A percentile compares a stretch with the other conserved stretches of the same genome.
Evolutionary conservation across 768 basidiomycete species (phyloP).

Genomic region (Clitopilus passeckerianus): DNA sequence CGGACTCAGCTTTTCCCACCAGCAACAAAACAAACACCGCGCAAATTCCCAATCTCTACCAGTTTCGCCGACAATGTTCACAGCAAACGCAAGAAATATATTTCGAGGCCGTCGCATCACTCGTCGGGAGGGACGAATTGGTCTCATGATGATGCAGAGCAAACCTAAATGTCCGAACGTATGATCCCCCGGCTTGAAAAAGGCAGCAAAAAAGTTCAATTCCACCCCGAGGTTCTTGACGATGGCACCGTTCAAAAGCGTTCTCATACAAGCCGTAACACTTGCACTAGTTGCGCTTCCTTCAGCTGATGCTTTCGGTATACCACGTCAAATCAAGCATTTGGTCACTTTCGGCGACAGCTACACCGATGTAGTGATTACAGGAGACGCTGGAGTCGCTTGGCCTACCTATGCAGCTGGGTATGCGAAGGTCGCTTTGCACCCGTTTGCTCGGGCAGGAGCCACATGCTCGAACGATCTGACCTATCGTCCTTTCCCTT

Average conservation of each 20-base stretch:
- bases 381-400: conserved; percentile 38
- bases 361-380: conserved; percentile 47
- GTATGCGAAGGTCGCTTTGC: conserved; percentile 47
- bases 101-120: not conserved
- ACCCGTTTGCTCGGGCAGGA: conserved; percentile 57
- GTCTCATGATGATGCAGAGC: not conserved
- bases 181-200: not conserved
- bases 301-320: not conserved
- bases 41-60: not conserved
- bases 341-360: conserved; percentile 68
- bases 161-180: not conserved
- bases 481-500: conserved; percentile 53
- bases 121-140: not conserved
- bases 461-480: conserved; percentile 64
- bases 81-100: not conserved
- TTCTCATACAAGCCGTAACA: not conserved
- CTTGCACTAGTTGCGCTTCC: not conserved
- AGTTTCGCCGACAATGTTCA: not conserved
- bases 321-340: conserved; percentile 33
- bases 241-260: not conserved
- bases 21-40: not conserved
- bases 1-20: not conserved
- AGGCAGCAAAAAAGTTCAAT: not conserved
- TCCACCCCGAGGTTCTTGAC: not conserved
- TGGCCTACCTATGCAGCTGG: conserved; percentile 61